Conservation (phyloP, 192 early-diverging fungal genomes). For the Coemansia umbellata region DNA sequence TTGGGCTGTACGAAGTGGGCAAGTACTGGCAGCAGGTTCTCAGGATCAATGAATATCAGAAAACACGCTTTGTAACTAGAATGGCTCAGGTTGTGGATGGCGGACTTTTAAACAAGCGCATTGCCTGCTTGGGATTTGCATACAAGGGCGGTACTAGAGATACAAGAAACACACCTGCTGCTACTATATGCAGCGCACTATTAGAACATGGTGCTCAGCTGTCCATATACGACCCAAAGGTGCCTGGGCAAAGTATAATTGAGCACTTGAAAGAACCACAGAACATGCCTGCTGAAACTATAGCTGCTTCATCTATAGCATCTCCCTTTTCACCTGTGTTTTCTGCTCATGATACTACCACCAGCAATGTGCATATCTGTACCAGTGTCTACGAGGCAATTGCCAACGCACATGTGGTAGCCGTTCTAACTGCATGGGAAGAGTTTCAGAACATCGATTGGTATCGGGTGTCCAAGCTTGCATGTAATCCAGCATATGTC, state of each 20-base stretch:
- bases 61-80: slow-evolving; percentile 71
- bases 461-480: slow-evolving; percentile 37
- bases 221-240: slow-evolving; percentile 89
- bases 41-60: slow-evolving; percentile 89
- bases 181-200: slow-evolving; percentile 73
- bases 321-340: background rate
- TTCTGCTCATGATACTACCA: too few relatives aligned
- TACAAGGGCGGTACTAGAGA: slow-evolving; percentile 96
- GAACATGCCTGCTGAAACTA: too few relatives aligned
- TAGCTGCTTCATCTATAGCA: background rate
- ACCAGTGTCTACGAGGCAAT: slow-evolving; percentile 65
- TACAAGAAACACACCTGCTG: slow-evolving; percentile 90
- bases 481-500: slow-evolving; percentile 74
- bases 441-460: slow-evolving; percentile 76
- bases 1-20: slow-evolving; percentile 84
- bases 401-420: slow-evolving; percentile 69
- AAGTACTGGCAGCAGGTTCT: slow-evolving; percentile 93
- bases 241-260: slow-evolving; percentile 64
- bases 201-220: slow-evolving; percentile 73
- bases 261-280: slow-evolving; percentile 30
- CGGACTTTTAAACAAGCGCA: slow-evolving; percentile 73
- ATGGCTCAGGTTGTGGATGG: slow-evolving; percentile 73
- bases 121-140: slow-evolving; percentile 85
- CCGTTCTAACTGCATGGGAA: slow-evolving; percentile 86
- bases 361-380: slow-evolving; percentile 58